These are phyloP conservation scores for Rhodomyrtus tomentosa DNA, from an alignment of 345 rosid genomes.

Conservation along the genomic window DNA sequence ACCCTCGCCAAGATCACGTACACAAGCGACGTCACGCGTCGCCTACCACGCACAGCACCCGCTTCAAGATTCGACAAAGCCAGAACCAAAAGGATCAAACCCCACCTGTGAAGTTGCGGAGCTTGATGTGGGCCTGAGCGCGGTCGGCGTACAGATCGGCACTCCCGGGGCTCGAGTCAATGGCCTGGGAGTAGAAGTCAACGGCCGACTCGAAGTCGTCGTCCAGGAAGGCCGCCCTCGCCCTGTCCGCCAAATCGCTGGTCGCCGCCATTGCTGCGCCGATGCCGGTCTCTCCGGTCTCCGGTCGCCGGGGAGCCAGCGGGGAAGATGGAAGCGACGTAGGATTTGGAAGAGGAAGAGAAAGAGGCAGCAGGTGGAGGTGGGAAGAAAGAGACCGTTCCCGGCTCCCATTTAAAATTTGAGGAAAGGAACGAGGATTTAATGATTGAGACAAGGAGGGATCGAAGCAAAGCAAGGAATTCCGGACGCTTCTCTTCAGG, in stretches of 20 bases:
- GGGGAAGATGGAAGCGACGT: not conserved
- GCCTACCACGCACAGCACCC: not conserved
- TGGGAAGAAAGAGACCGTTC: not conserved
- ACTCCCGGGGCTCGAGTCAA: slow-evolving; percentile 32
- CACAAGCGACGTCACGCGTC: no score
- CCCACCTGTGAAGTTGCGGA: slow-evolving; percentile 37
- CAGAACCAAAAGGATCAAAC: not conserved
- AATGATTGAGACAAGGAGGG: not conserved
- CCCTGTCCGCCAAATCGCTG: slow-evolving; percentile 27
- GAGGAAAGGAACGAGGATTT: no score
- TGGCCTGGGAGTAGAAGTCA: slow-evolving; percentile 52
- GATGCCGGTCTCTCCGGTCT: not conserved
- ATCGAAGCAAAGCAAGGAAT: not conserved
- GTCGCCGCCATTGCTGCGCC: slow-evolving; percentile 7
- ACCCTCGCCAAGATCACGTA: no score
- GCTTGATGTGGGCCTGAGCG: slow-evolving; percentile 66
- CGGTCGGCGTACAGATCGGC: slow-evolving; percentile 60
- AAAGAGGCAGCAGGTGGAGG: fast-evolving
- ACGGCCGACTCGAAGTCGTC: slow-evolving; percentile 47
- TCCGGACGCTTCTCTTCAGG: not conserved
- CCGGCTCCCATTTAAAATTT: not conserved
- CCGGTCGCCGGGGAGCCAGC: not conserved
- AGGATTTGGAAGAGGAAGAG: fast-evolving
- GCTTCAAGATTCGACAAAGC: not conserved
- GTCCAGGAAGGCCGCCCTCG: slow-evolving; percentile 54